Conservation (phyloP, 202 grass and related monocot species). For the Eragrostis tef region DNA sequence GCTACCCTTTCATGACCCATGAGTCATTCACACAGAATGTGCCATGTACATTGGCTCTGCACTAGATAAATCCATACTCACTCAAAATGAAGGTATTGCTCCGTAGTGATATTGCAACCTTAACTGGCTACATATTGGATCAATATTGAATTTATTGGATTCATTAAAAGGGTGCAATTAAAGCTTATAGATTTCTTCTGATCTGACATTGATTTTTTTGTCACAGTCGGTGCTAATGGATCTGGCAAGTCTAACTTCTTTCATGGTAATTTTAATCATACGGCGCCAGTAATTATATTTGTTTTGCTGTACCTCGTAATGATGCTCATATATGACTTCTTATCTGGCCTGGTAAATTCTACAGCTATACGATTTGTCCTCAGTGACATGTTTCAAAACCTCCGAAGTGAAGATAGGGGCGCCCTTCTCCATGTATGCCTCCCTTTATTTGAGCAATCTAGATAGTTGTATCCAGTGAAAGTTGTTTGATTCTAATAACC, state of each 20-base stretch:
- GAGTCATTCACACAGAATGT: not conserved
- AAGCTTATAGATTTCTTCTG: conserved; percentile 20
- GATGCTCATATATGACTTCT: conserved; percentile 17
- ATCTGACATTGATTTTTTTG: conserved; percentile 42
- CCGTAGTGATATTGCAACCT: not conserved
- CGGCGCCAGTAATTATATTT: conserved; percentile 28
- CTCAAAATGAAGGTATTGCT: not conserved
- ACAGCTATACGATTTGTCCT: conserved; percentile 98
- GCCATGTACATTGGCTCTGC: not conserved
- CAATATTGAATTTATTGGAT: conserved; percentile 8
- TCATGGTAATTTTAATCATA: conserved; percentile 68
- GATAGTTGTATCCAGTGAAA: conserved; percentile 22
- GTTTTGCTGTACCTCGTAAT: conserved; percentile 3
- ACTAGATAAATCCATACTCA: conserved; percentile 33
- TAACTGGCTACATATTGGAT: not conserved
- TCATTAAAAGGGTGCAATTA: not conserved
- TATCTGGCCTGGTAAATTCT: conserved; percentile 34
- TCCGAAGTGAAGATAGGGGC: conserved; percentile 86
- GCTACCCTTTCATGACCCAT: not conserved
- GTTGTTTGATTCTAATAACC: conserved; percentile 43
- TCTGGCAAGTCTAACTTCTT: conserved; percentile 99
- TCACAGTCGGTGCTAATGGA: conserved; percentile 95
- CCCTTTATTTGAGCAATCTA: conserved; percentile 30
- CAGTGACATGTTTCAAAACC: conserved; percentile 91
- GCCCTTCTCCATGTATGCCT: conserved; percentile 90